phyloP scores from a whole-genome alignment of 768 basidiomycete species.

The Asterophora lycoperdoides region DNA sequence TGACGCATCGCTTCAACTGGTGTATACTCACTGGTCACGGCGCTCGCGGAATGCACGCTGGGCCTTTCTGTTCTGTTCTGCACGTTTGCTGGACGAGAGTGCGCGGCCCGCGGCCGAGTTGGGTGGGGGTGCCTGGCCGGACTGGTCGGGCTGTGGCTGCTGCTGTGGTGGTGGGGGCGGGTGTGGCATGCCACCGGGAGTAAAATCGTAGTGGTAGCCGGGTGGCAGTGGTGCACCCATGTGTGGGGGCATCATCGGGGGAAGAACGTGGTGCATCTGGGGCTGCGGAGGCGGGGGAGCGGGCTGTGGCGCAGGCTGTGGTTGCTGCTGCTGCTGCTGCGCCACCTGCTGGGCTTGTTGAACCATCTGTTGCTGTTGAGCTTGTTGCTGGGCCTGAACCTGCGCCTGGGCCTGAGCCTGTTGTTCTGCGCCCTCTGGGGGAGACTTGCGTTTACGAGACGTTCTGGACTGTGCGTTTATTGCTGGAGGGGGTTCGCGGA shows the following conservation, averaged over 20 bases:
- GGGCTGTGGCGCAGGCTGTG: conserved; percentile 22
- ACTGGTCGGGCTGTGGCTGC: conserved; percentile 23
- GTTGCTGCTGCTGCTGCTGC: conserved; percentile 29
- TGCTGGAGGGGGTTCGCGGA: conserved; percentile 55
- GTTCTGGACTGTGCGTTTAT: conserved; percentile 41
- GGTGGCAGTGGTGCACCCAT: conserved; percentile 41
- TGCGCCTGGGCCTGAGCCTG: conserved; percentile 19
- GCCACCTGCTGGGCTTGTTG: too few species aligned
- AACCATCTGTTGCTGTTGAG: conserved; percentile 24
- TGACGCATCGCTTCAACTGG: too few species aligned
- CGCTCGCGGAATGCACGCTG: conserved; percentile 90
- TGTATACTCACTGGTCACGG: conserved; percentile 70
- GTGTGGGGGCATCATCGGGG: conserved; percentile 51
- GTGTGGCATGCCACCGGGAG: conserved; percentile 48
- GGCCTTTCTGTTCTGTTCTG: conserved; percentile 93
- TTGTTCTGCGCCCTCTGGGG: conserved; percentile 26
- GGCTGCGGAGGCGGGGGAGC: conserved; percentile 27
- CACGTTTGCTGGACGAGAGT: conserved; percentile 78
- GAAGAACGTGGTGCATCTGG: conserved; percentile 48
- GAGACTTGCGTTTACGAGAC: conserved; percentile 59
- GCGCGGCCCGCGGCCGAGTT: conserved; percentile 41
- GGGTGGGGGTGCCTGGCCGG: conserved; percentile 26
- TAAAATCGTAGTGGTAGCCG: conserved; percentile 53
- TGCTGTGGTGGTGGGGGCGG: conserved; percentile 9
- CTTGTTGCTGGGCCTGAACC: conserved; percentile 22